Percentiles rank a stretch among this genome's conserved stretches.
Conservation (phyloP, 1,139 yeast genomes). For the Debaryomyces nepalensis region DNA sequence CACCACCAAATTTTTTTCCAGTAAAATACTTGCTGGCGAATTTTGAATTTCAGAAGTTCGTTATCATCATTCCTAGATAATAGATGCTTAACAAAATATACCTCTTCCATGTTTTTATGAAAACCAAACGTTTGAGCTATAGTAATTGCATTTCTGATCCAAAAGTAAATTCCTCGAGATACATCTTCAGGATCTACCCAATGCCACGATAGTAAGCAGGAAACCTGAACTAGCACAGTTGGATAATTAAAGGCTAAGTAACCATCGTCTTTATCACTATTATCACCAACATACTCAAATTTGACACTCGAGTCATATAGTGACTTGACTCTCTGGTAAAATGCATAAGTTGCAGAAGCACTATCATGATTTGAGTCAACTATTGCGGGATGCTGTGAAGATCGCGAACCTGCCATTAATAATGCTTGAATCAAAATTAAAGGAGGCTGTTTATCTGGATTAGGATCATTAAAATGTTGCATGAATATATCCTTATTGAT, state of each 20-base stretch:
- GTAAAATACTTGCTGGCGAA: slow-evolving; percentile 17
- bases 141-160: slow-evolving; percentile 17
- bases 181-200: slow-evolving; percentile 22
- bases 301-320: slow-evolving; percentile 18
- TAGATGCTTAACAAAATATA: slow-evolving; percentile 10
- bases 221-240: slow-evolving; percentile 17
- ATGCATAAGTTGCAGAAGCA: slow-evolving; percentile 14
- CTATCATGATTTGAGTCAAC: slow-evolving; percentile 16
- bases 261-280: slow-evolving; percentile 17
- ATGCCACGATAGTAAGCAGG: slow-evolving; percentile 20
- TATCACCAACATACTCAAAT: slow-evolving; percentile 20
- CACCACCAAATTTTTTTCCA: slow-evolving; percentile 22
- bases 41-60: slow-evolving; percentile 1
- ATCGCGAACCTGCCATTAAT: slow-evolving; percentile 18
- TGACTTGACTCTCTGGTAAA: slow-evolving; percentile 17
- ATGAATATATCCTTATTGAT: slow-evolving; percentile 19
- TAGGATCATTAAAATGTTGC: slow-evolving; percentile 19
- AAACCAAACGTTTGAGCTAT: slow-evolving; percentile 18
- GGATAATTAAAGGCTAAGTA: slow-evolving; percentile 20
- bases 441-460: slow-evolving; percentile 21
- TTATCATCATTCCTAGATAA: slow-evolving; percentile 2
- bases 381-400: slow-evolving; percentile 19
- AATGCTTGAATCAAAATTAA: slow-evolving; percentile 20
- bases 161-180: slow-evolving; percentile 15
- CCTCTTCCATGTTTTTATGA: slow-evolving; percentile 15